Percentiles rank a stretch among this genome's conserved stretches.
These are phyloP conservation scores for Suillus sp. DNA, from an alignment of 768 basidiomycete genomes.

Conservation along the genomic window DNA sequence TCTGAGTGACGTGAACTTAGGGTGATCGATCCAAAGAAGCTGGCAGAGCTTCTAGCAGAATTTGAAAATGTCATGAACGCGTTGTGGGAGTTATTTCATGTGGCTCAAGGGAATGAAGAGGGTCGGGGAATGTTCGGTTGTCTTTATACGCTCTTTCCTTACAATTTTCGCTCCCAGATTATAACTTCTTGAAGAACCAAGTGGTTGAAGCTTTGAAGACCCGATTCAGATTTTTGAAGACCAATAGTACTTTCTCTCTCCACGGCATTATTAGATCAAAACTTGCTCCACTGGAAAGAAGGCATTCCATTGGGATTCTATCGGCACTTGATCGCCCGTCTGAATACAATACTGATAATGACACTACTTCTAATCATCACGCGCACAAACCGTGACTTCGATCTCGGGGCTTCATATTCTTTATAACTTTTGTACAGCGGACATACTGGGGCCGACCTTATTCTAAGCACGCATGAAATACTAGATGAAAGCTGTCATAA, in stretches of 20 bases:
- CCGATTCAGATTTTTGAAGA: neutral
- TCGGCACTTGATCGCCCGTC: neutral
- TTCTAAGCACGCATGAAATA: neutral
- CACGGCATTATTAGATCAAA: neutral
- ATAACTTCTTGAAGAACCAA: no score
- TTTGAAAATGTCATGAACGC: slow-evolving; percentile 92
- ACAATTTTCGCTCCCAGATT: no score
- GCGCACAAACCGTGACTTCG: neutral
- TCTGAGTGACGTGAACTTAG: slow-evolving; percentile 40
- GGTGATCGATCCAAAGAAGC: slow-evolving; percentile 71
- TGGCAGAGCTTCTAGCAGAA: slow-evolving; percentile 80
- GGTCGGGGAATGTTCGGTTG: no score
- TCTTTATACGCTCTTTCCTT: no score
- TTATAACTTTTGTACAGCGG: neutral
- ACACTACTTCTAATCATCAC: neutral
- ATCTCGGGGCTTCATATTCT: no score
- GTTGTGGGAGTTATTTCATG: slow-evolving; percentile 17
- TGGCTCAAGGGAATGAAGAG: slow-evolving; percentile 48
- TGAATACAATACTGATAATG: neutral
- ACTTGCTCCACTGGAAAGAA: neutral
- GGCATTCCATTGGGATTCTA: neutral
- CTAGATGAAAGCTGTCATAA: neutral
- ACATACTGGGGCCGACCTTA: neutral
- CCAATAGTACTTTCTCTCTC: neutral
- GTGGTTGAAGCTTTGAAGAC: no score